Percentiles rank a stretch among this genome's conserved stretches.
Evolutionary conservation across 2,329 filamentous ascomycete species (phyloP).

Genomic region (Blastomyces silverae): DNA sequence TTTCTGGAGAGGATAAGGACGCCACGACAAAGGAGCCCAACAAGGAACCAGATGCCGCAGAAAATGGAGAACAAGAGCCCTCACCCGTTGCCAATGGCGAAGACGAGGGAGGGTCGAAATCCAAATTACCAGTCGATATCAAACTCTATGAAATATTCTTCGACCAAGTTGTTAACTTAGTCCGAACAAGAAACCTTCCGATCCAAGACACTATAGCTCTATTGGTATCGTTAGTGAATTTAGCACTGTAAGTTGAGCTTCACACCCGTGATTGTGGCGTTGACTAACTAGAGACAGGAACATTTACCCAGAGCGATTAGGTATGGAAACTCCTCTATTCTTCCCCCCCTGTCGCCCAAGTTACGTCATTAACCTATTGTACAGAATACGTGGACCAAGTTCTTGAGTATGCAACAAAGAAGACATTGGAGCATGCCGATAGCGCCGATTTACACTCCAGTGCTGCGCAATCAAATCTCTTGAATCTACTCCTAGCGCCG

Average conservation of each 20-base stretch:
- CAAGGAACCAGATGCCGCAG: conserved; percentile 30
- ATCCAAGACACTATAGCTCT: conserved; percentile 94
- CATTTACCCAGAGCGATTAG: conserved; percentile 80
- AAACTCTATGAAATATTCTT: conserved; percentile 98
- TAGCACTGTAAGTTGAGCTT: conserved; percentile 58
- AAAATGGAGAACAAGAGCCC: conserved; percentile 24
- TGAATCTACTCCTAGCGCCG: conserved; percentile 83
- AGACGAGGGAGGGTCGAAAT: conserved; percentile 34
- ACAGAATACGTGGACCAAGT: conserved; percentile 90
- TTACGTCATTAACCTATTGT: conserved; percentile 17
- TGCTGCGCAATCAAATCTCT: conserved; percentile 77
- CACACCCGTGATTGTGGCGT: background rate
- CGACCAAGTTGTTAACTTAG: conserved; percentile 85
- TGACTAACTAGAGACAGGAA: conserved; percentile 49
- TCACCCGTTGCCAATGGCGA: conserved; percentile 31
- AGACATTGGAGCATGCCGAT: conserved; percentile 82
- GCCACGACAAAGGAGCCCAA: conserved; percentile 23
- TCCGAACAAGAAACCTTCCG: conserved; percentile 81
- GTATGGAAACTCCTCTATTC: conserved; percentile 22
- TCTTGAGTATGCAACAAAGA: conserved; percentile 76
- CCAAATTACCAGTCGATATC: conserved; percentile 52
- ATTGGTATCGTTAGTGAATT: conserved; percentile 85
- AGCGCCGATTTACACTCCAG: conserved; percentile 91
- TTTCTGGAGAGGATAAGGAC: conserved; percentile 31
- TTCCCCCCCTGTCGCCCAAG: background rate